Evolutionary conservation across 148 eudicot genomes (phyloP).

Genomic region (Rhododendron vialii): DNA sequence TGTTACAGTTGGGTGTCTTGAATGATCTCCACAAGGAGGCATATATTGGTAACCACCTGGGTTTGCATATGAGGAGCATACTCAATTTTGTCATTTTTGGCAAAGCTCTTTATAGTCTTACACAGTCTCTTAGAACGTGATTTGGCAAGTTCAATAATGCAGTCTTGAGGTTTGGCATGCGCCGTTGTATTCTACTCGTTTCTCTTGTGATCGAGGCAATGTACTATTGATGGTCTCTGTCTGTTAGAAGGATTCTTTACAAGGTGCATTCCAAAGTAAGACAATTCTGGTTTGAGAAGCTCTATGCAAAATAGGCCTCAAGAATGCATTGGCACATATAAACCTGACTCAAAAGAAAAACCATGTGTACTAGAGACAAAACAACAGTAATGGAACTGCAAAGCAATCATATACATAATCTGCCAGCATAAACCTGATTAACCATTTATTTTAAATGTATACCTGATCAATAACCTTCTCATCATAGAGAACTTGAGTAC

Average conservation of each 20-base stretch:
- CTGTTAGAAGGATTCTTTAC: neutral
- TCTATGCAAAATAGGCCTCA: neutral
- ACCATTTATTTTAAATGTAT: constrained; percentile 14
- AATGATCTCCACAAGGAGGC: neutral
- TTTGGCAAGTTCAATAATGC: neutral
- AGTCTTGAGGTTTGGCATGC: neutral
- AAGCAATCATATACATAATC: neutral
- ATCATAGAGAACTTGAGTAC: constrained; percentile 76
- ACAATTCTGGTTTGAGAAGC: neutral
- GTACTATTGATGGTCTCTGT: neutral
- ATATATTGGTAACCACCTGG: neutral
- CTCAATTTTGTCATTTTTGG: neutral
- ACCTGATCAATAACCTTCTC: constrained; percentile 97
- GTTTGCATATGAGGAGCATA: neutral
- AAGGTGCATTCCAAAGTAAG: neutral
- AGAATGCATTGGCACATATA: neutral
- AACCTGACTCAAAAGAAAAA: neutral
- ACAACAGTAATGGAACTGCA: neutral
- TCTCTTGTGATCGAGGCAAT: neutral
- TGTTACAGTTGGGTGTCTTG: neutral
- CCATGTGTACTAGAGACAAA: neutral
- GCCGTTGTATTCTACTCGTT: neutral
- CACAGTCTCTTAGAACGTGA: neutral
- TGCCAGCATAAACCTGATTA: neutral
- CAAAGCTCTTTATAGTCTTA: neutral